Evolutionary conservation across 257 asterid genomes (phyloP), one percentile per base, ranked within the genome.

Genomic region (Nicotiana tabacum): DNA sequence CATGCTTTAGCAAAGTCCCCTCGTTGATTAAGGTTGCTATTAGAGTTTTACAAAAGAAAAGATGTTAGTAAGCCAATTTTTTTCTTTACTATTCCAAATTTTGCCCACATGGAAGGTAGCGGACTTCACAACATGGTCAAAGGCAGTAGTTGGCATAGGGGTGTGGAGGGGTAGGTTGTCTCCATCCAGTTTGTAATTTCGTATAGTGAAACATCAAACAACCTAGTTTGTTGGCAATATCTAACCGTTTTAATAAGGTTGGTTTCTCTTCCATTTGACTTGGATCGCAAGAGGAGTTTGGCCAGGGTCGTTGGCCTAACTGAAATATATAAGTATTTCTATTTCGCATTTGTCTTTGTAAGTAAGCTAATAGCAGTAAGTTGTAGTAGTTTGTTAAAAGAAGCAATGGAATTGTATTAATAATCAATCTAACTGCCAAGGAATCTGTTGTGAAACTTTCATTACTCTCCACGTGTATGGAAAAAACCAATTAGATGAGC

Each of bases 191-290:
- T 1, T 3, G 62, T 74, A 51, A 4, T 30, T 16, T 12, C 27
- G 2, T 27, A 51, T 3, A 46, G 48, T 74, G 15, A 13, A 48
- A 16, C 51, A 27, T 27, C 64, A 76, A 74, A 27, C 46, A 76
- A 51, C 27, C 46, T 51, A 27, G 27, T 76, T 76, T 76, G 80
- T 48, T 74, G 80, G 64, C 80, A 46, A 27, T 74, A 74, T 74
- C 62, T 15, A 15, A 15, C 80, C 18, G 27, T 48, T 15, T 74
- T 48, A 15, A 57, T 2, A 74, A 74, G 51, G 79, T 24, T 15
- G 9, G 39, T 21, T 27, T 74, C 39, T 74, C 11, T 13, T 74
- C 39, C 21, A 7, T 8, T 11, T 43, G 62, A 24, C 80, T 74
- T 27, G 80, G 64, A 24, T 48, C 24, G 2, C 7, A 33, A 48